A percentile compares a stretch with the other conserved stretches of the same genome.
Evolutionary conservation across 2,329 filamentous ascomycete genomes (phyloP).

Genomic region (Knufia petricola): DNA sequence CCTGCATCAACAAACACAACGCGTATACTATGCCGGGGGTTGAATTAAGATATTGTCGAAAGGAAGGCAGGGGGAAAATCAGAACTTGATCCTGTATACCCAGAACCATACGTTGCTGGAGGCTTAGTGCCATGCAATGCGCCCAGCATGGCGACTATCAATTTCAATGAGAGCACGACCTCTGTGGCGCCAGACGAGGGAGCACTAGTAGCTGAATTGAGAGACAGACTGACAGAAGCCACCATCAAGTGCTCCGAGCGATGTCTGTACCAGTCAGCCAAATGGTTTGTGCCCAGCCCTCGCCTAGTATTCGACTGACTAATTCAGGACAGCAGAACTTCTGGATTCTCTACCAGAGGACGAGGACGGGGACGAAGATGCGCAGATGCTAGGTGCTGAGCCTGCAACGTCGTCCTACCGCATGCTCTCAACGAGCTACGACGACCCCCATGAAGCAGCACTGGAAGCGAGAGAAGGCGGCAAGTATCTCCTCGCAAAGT

Average conservation of each 20-base stretch:
- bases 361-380: slow-evolving; percentile 47
- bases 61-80: background rate
- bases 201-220: slow-evolving; percentile 19
- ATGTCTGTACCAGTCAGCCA: slow-evolving; percentile 89
- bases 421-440: slow-evolving; percentile 42
- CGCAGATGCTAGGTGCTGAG: slow-evolving; percentile 46
- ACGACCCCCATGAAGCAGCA: slow-evolving; percentile 61
- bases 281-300: slow-evolving; percentile 57
- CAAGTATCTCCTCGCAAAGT: slow-evolving; percentile 82
- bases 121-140: too few relatives aligned
- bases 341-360: slow-evolving; percentile 64
- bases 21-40: background rate
- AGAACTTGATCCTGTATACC: too few relatives aligned
- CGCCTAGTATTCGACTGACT: slow-evolving; percentile 12
- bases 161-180: slow-evolving; percentile 7
- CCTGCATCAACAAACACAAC: background rate
- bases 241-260: slow-evolving; percentile 86
- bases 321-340: slow-evolving; percentile 77
- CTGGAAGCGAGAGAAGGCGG: slow-evolving; percentile 71
- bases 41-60: background rate
- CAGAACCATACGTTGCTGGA: too few relatives aligned
- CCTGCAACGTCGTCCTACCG: slow-evolving; percentile 42
- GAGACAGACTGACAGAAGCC: slow-evolving; percentile 36
- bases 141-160: slow-evolving; percentile 1
- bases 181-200: slow-evolving; percentile 10